phyloP scores from a whole-genome alignment of 306 rosid species.

The Acacia crassicarpa region DNA sequence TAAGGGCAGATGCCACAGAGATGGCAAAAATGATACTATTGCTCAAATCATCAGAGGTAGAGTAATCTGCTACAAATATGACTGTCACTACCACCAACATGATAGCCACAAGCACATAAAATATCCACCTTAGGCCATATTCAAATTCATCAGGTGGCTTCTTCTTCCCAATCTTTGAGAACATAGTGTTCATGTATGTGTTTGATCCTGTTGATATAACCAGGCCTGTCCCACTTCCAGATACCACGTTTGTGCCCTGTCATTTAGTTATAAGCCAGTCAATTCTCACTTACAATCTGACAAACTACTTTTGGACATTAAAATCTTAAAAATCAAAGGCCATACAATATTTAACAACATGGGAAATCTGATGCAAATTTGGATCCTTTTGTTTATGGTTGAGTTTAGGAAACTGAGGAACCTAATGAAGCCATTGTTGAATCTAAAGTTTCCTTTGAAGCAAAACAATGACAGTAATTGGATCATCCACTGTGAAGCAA shows the following conservation, averaged over 20 bases:
- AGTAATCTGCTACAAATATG: constrained; percentile 53
- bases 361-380: background rate
- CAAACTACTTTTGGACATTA: background rate
- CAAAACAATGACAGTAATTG: background rate
- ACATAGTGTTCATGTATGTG: constrained; percentile 89
- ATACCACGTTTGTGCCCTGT: constrained; percentile 89
- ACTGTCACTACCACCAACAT: constrained; percentile 66
- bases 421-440: background rate
- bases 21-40: constrained; percentile 60
- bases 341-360: background rate
- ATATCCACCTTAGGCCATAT: constrained; percentile 62
- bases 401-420: background rate
- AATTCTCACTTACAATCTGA: constrained; percentile 9
- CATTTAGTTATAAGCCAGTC: constrained; percentile 18
- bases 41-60: constrained; percentile 46
- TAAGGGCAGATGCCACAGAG: constrained; percentile 82
- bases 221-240: constrained; percentile 75
- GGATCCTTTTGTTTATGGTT: background rate
- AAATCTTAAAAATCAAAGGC: background rate
- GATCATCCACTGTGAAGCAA: background rate
- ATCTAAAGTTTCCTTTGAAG: background rate
- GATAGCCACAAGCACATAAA: constrained; percentile 62
- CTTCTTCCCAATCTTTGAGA: constrained; percentile 70
- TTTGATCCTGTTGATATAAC: constrained; percentile 79
- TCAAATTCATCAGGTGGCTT: constrained; percentile 75